Evolutionary conservation across 2,329 filamentous ascomycete genomes (phyloP), one percentile per base, ranked within the genome.

Genomic region (Exserohilum turcica): DNA sequence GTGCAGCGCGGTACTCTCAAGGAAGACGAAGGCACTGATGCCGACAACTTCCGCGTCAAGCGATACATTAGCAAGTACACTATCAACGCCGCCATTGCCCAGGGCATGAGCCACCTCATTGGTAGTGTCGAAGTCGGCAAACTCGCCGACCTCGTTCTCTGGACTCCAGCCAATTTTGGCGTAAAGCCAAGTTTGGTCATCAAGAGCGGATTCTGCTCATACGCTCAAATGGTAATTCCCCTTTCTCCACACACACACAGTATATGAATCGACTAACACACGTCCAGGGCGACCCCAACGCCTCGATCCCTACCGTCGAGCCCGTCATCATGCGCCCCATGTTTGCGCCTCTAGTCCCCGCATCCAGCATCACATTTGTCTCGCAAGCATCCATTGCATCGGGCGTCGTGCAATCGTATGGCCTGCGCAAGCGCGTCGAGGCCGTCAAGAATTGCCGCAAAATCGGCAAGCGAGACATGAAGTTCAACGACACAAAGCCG

Each of bases 1-100:
- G 72, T 87, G 15, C 92, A 97, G 77, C 84, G 92, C 7, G 93
- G 93, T 0, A 70, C 76, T 1, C 77, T 97, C 24, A 79, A 84
- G 6, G 90, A 96, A 78, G 93, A 97, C 66, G 81, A 88, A 59
- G 90, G 84, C 18, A 88, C 89, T 0, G 88, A 81, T 9, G 91
- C 89, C 0, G 93, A 97, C 71, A 97, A 97, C 74, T 92, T 91
- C 77, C 81, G 93, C 35, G 93, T 96, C 6, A 96, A 95, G 79
- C 79, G 93, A 21, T 97, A 97, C 72, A 82, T 97, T 39, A 91
- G 88, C 78, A 97, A 97, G 78, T 97, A 97, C 75, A 97, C 93
- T 18, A 87, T 97, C 77, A 97, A 97, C 76, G 91, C 93, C 1
- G 91, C 93, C 9, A 81, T 97, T 57, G 86, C 92, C 0, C 93